These are phyloP conservation scores for Syzygium jambos DNA, from an alignment of 345 rosid genomes.

Conservation along the genomic window DNA sequence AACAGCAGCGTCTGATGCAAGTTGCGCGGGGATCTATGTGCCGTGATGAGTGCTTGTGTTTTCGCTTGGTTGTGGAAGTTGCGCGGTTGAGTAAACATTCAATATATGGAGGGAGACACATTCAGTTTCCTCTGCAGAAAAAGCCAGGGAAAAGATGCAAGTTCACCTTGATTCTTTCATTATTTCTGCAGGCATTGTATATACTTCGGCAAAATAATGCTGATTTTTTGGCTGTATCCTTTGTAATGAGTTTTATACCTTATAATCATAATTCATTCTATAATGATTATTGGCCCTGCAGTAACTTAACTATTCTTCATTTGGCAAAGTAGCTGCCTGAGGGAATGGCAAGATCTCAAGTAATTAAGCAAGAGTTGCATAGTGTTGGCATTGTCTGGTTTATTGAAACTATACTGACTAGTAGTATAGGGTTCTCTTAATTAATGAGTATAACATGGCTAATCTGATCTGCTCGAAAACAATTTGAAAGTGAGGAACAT, in stretches of 20 bases:
- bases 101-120: neutral
- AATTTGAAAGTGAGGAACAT: neutral
- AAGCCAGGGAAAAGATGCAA: neutral
- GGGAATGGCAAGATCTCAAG: neutral
- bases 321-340: neutral
- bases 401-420: neutral
- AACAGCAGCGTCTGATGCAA: neutral
- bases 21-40: neutral
- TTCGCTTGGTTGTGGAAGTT: neutral
- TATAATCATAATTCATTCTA: neutral
- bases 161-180: slow-evolving; percentile 1
- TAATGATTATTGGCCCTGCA: neutral
- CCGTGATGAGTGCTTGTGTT: neutral
- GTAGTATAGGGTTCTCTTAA: neutral
- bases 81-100: neutral
- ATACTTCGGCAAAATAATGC: neutral
- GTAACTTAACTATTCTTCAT: neutral
- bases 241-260: neutral
- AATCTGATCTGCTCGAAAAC: neutral
- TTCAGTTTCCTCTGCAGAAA: neutral
- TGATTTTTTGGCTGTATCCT: neutral
- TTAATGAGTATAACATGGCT: neutral
- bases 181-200: neutral
- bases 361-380: neutral
- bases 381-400: neutral